These are phyloP conservation scores for Bauhinia variegata DNA, from an alignment of 306 rosid genomes.

Conservation along the genomic window DNA sequence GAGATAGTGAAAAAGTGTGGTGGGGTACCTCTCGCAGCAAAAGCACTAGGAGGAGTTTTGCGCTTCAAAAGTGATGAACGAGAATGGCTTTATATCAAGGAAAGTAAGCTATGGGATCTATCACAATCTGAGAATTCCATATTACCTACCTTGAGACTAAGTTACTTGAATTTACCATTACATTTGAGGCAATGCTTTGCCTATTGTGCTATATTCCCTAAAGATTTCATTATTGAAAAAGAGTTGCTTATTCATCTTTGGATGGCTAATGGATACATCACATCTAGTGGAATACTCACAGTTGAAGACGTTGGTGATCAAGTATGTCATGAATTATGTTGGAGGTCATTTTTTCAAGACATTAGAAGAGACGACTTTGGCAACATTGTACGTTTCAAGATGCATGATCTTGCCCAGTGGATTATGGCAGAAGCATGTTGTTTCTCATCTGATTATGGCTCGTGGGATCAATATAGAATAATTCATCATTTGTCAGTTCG, in stretches of 20 bases:
- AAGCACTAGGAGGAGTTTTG: slow-evolving; percentile 5
- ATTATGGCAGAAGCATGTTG: background rate
- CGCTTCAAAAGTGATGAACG: background rate
- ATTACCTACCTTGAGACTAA: slow-evolving; percentile 14
- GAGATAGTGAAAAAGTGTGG: background rate
- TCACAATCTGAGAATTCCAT: background rate
- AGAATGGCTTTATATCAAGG: too few species aligned
- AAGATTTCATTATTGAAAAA: background rate
- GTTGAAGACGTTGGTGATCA: slow-evolving; percentile 29
- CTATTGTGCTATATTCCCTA: slow-evolving; percentile 21
- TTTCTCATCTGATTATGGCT: too few species aligned
- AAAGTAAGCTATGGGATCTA: slow-evolving; percentile 7
- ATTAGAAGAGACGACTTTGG: background rate
- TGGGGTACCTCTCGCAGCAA: slow-evolving; percentile 9
- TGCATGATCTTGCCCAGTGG: slow-evolving; percentile 23
- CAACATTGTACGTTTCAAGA: background rate
- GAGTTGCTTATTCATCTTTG: slow-evolving; percentile 6
- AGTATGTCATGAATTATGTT: slow-evolving; percentile 26
- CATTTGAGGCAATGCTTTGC: slow-evolving; percentile 24
- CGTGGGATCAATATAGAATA: background rate
- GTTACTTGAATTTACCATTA: slow-evolving; percentile 13
- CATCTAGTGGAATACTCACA: background rate
- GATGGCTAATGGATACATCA: slow-evolving; percentile 43
- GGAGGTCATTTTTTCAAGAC: slow-evolving; percentile 32
- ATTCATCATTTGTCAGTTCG: background rate